Evolutionary conservation across 352 stramenopile species (phyloP).

Genomic region (Phytophthora pluvialis): DNA sequence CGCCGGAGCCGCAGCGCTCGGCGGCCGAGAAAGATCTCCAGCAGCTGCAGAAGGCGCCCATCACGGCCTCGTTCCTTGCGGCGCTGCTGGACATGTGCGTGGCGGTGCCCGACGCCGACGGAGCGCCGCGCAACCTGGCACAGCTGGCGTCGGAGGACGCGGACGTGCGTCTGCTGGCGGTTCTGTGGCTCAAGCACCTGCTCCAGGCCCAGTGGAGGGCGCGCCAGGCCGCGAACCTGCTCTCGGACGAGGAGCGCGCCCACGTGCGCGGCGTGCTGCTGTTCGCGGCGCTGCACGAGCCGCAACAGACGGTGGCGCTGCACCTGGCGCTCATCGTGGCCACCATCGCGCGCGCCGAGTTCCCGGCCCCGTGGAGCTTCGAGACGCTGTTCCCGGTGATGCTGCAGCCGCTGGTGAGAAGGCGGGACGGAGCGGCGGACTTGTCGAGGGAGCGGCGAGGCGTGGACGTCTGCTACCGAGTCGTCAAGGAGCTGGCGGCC

Average conservation of each 20-base stretch:
- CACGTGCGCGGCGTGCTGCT: constrained; percentile 64
- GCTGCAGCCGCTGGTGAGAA: constrained; percentile 49
- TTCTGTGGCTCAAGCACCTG: constrained; percentile 84
- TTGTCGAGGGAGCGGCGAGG: constrained; percentile 40
- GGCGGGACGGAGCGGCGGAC: constrained; percentile 15
- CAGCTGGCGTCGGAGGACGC: constrained; percentile 41
- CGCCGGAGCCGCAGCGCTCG: constrained; percentile 45
- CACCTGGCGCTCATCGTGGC: constrained; percentile 74
- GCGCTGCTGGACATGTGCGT: constrained; percentile 57
- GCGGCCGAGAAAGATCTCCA: constrained; percentile 66
- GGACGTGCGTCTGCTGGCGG: constrained; percentile 66
- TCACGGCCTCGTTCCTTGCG: constrained; percentile 47
- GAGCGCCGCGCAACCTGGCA: constrained; percentile 31
- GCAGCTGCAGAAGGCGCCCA: constrained; percentile 44
- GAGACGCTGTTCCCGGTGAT: constrained; percentile 72
- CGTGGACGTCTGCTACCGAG: constrained; percentile 69
- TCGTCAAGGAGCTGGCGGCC: constrained; percentile 83
- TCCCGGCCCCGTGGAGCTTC: constrained; percentile 70
- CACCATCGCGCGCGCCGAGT: constrained; percentile 75
- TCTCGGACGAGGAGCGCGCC: constrained; percentile 51
- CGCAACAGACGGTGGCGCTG: constrained; percentile 54
- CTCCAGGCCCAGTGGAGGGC: constrained; percentile 55
- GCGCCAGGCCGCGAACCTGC: constrained; percentile 38
- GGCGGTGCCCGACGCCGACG: constrained; percentile 39
- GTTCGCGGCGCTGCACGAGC: constrained; percentile 73